These are phyloP conservation scores for Copromyces sp. DNA, from an alignment of 495 filamentous ascomycete species.

Conservation along the genomic window DNA sequence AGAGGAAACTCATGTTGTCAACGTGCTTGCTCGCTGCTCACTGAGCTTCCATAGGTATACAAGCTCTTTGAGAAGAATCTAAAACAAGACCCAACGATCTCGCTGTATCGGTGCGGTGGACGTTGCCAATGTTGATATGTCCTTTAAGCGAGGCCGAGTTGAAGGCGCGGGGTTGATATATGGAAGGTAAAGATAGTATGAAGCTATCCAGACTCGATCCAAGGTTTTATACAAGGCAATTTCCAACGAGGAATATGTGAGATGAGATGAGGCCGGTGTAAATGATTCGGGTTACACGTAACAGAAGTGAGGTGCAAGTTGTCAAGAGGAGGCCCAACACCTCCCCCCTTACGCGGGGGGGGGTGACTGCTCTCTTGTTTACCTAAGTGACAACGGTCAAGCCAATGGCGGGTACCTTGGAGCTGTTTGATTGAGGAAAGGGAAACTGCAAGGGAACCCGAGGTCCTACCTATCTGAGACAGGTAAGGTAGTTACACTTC, in stretches of 20 bases:
- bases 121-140: not conserved
- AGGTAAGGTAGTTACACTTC: not conserved
- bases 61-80: not conserved
- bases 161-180: not conserved
- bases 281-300: not conserved
- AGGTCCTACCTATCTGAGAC: not conserved
- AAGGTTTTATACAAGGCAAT: not conserved
- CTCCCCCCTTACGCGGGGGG: not conserved
- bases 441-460: not conserved
- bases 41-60: not conserved
- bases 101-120: not conserved
- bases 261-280: not conserved
- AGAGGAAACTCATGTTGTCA: constrained; percentile 36
- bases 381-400: not conserved
- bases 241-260: not conserved
- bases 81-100: not conserved
- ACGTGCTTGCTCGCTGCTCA: not conserved
- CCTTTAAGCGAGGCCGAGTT: not conserved
- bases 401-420: not conserved
- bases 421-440: not conserved
- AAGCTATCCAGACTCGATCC: not conserved
- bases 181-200: not conserved
- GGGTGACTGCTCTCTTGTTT: not conserved
- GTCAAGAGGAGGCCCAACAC: not conserved
- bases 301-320: not conserved